Base-by-base conservation (phyloP, 176 grass and related monocot genomes). In the Eragrostis curvula region DNA sequence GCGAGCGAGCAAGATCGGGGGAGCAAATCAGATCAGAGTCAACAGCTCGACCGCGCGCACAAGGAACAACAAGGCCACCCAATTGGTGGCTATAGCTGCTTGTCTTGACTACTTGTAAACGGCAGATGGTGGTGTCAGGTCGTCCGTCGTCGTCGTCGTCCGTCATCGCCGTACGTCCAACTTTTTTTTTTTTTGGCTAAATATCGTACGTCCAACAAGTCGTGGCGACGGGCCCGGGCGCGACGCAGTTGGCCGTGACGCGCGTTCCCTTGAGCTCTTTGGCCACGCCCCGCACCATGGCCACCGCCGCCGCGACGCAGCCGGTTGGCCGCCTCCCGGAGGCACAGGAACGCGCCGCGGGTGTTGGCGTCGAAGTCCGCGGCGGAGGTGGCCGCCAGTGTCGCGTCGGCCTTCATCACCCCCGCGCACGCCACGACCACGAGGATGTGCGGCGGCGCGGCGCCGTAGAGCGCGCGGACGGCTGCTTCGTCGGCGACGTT, bases 311-410 rank as follows among this genome's bases (percentile, higher is more conserved):
- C 91, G 9, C 79, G 94, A 3, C 64, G 79, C 13, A 90, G 60
- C 2, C 89, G 83, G 66, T 82, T 86, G 6, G 87, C 85, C 0
- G 87, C 94, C 89, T 97, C 94, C 2, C 94, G 92, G 68, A 90
- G 83, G 82, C 89, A 92, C 5, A 94, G 89, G 86, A 94, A 97
- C 9, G 85, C 91, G 66, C 94, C 94, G 68, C 89, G 90, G 43
- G 64, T 10, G 85, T 97, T 94, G 3, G 81, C 64, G 73, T 97
- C 91, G 66, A 82, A 97, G 27, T 45, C 25, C 25, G 73, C 91
- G 21, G 86, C 76, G 13, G 81, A 16, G 12, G 91, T 94, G 30
- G 20, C 68, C 1, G 77, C 32, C 21, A 92, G 8, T 4, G 76
- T 7, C 0, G 93, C 84, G 66, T 92, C 83, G 0, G 39, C 68